These are phyloP conservation scores for Codiaeum variegatum DNA, from an alignment of 441 rosid species.

Conservation along the genomic window DNA sequence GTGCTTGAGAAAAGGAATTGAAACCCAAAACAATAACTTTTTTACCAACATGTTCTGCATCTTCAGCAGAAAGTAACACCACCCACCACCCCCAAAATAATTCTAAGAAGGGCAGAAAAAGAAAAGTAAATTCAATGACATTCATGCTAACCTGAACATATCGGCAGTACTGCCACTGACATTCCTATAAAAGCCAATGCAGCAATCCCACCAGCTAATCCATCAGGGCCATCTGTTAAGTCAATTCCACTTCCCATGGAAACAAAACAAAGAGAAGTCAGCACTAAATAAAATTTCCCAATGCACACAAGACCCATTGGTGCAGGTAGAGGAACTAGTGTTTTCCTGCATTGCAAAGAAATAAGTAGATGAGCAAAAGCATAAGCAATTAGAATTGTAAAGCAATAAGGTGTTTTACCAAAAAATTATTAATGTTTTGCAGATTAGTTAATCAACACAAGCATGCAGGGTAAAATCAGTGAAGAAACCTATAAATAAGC, in stretches of 20 bases:
- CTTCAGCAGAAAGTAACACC: background rate
- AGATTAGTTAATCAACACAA: background rate
- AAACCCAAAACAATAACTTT: background rate
- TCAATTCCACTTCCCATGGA: constrained; percentile 78
- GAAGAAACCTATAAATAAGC: no score
- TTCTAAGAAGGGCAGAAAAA: background rate
- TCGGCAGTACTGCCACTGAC: constrained; percentile 85
- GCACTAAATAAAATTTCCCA: constrained; percentile 59
- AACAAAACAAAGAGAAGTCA: constrained; percentile 75
- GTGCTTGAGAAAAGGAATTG: background rate
- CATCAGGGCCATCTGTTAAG: constrained; percentile 77
- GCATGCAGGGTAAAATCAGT: background rate
- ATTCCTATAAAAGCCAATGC: constrained; percentile 80
- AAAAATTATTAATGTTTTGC: background rate
- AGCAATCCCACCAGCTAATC: constrained; percentile 83
- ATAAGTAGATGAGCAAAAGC: constrained; percentile 13
- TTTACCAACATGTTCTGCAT: constrained; percentile 1
- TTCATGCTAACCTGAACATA: constrained; percentile 69
- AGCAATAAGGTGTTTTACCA: background rate
- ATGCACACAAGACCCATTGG: constrained; percentile 74
- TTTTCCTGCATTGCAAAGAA: constrained; percentile 53
- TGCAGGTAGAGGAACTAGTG: constrained; percentile 75
- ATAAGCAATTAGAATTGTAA: background rate
- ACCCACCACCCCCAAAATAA: background rate
- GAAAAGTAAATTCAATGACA: background rate